Base-by-base conservation (phyloP, 2,329 filamentous ascomycete species). In the Aspergillus floridensis region DNA sequence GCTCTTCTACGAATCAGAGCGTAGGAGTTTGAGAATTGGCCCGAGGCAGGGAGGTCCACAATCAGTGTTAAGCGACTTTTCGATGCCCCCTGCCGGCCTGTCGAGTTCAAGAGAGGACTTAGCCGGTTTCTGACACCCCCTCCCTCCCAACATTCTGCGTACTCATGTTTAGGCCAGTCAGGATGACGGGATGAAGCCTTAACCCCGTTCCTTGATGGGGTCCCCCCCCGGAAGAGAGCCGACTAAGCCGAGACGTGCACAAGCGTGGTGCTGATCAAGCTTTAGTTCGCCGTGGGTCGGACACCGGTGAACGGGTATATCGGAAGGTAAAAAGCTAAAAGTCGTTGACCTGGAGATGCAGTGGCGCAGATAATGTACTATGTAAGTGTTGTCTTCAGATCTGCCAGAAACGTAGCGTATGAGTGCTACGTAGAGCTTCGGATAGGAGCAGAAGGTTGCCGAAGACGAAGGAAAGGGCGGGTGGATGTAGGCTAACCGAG, bases 1-100 rank as follows among this genome's bases (percentile, higher is more conserved):
- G 53, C 53, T 32, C 53, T 19, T 46, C 24, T 11, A 48, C 44
- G 53, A 55, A 55, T 46, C 53, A 55, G 53, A 48, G n/a, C 14
- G 12, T 19, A 16, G 16, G 38, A 16, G 38, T 44, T 29, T 44
- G 38, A 44, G 38, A 16, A 52, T 52, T 16, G 38, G 31, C 22
- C 8, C 49, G 16, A 22, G 24, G 2, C 48, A 14, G 48, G 8
- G 48, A 11, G 48, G 22, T n/a, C 53, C 53, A 55, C 53, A 55
- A 35, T 35, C 16, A 55, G 53, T 2, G 12, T 55, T 55, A 55
- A 55, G 53, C 53, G 53, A 55, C 41, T 22, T 19, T 21, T 8
- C 11, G 26, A 46, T n/a, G 31, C 24, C 10, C 10, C 24, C 51
- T 48, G 26, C 19, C 38, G 38, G 24, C 11, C 51, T 48, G 26